Evolutionary conservation across 2,329 filamentous ascomycete species (phyloP).

Genomic region (Colletotrichum tropicale): DNA sequence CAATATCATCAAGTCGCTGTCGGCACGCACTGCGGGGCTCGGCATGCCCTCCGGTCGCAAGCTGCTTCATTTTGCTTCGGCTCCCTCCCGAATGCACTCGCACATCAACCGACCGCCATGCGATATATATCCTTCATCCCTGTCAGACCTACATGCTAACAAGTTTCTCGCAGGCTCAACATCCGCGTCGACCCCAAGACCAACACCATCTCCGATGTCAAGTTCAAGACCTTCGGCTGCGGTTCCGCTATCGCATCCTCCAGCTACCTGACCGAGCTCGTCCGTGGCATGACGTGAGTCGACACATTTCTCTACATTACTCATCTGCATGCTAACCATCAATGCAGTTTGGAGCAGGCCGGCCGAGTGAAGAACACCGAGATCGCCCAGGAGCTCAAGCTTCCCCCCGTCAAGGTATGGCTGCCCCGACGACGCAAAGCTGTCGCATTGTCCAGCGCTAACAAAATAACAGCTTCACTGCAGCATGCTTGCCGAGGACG

Average conservation of each 20-base stretch:
- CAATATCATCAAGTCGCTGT: background rate
- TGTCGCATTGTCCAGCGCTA: constrained; percentile 23
- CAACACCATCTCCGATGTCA: constrained; percentile 90
- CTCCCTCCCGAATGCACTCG: background rate
- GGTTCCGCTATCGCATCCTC: constrained; percentile 93
- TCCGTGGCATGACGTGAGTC: constrained; percentile 81
- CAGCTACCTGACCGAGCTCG: constrained; percentile 94
- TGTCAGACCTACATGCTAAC: background rate
- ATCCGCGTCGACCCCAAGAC: constrained; percentile 88
- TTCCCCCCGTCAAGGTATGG: constrained; percentile 85
- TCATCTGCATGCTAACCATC: background rate
- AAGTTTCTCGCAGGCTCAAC: constrained; percentile 55
- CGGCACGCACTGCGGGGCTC: background rate
- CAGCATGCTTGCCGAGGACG: constrained; percentile 90
- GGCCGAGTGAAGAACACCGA: constrained; percentile 94
- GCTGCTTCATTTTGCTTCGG: background rate
- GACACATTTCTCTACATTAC: background rate
- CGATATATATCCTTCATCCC: background rate
- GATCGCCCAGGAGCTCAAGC: constrained; percentile 93
- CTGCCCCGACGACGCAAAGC: background rate
- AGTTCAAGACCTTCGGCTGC: constrained; percentile 98
- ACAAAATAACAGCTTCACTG: constrained; percentile 71
- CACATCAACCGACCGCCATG: background rate
- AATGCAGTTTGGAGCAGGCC: constrained; percentile 77
- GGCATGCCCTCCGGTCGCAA: background rate